Evolutionary conservation across 225 moss, liverwort and hornwort genomes (phyloP).

Genomic region (Sphagnum contortum): DNA sequence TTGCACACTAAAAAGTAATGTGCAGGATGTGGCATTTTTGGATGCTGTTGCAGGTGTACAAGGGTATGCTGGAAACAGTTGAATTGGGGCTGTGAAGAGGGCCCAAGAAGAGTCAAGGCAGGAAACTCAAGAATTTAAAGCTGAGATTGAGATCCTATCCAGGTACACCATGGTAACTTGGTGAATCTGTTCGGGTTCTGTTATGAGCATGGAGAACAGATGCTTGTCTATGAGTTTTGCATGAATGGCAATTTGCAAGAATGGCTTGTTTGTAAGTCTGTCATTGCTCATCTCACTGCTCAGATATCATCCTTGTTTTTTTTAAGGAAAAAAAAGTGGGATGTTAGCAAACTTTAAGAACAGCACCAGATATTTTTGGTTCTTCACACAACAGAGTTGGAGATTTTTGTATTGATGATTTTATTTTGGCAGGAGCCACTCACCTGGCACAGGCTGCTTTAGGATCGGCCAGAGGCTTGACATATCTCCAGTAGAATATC

Average conservation of each 20-base stretch:
- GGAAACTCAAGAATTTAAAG: conserved; percentile 79
- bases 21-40: too few relatives aligned
- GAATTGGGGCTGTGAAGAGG: conserved; percentile 73
- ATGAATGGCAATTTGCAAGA: conserved; percentile 69
- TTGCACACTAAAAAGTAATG: too few relatives aligned
- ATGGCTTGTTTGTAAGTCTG: conserved; percentile 57
- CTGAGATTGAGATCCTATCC: conserved; percentile 91
- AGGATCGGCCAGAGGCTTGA: conserved; percentile 67
- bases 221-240: conserved; percentile 93
- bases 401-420: too few relatives aligned
- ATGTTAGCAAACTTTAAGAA: too few relatives aligned
- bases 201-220: conserved; percentile 86
- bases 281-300: background rate
- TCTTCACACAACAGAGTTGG: too few relatives aligned
- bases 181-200: conserved; percentile 83
- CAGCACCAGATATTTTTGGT: too few relatives aligned
- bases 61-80: conserved; percentile 36
- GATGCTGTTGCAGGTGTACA: conserved; percentile 42
- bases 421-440: conserved; percentile 17
- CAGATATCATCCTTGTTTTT: too few relatives aligned
- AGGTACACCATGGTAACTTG: conserved; percentile 84
- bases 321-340: too few relatives aligned
- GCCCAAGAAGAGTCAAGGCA: conserved; percentile 87
- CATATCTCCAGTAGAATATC: conserved; percentile 70
- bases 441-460: conserved; percentile 54